Percentiles rank a stretch among this genome's conserved stretches.
phyloP scores from a whole-genome alignment of 139 green algal genomes.

The Chlorella ohadii region DNA sequence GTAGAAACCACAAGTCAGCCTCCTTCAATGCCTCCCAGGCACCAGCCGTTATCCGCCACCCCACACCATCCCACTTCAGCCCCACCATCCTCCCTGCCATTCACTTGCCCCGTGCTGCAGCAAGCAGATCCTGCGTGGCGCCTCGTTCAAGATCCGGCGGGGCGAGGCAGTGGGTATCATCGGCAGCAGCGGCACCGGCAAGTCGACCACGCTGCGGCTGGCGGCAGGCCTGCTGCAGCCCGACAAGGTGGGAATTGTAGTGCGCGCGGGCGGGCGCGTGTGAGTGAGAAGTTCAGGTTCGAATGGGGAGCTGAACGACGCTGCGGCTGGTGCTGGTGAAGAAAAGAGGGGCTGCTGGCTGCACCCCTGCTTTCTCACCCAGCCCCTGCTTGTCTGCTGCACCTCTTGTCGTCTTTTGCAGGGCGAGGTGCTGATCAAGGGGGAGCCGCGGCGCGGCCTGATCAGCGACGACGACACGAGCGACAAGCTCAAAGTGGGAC shows the following conservation, averaged over 20 bases:
- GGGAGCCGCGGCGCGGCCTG: conserved; percentile 76
- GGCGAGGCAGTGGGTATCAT: conserved; percentile 99
- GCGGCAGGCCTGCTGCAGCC: conserved; percentile 93
- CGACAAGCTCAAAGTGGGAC: conserved; percentile 56
- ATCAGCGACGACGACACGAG: conserved; percentile 74
- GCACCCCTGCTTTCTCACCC: not conserved
- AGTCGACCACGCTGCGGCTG: conserved; percentile 95
- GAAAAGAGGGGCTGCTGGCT: not conserved
- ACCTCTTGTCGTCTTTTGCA: conserved; percentile 33
- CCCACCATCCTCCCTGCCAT: not conserved
- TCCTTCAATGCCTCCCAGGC: too few relatives aligned
- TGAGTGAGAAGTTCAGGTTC: too few relatives aligned
- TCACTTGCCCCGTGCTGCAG: conserved; percentile 20
- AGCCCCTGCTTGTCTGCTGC: not conserved
- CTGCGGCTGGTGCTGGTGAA: too few relatives aligned
- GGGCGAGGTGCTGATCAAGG: conserved; percentile 87
- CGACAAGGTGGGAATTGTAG: conserved; percentile 68
- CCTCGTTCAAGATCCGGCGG: conserved; percentile 92
- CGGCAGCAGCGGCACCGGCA: conserved; percentile 95
- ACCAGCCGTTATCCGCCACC: not conserved
- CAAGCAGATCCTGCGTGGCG: conserved; percentile 92
- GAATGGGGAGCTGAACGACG: not conserved
- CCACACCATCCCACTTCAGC: not conserved
- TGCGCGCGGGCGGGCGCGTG: not conserved
- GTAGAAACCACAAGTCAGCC: too few relatives aligned